phyloP scores from a whole-genome alignment of 306 rosid species.

The Aeschynomene evenia region DNA sequence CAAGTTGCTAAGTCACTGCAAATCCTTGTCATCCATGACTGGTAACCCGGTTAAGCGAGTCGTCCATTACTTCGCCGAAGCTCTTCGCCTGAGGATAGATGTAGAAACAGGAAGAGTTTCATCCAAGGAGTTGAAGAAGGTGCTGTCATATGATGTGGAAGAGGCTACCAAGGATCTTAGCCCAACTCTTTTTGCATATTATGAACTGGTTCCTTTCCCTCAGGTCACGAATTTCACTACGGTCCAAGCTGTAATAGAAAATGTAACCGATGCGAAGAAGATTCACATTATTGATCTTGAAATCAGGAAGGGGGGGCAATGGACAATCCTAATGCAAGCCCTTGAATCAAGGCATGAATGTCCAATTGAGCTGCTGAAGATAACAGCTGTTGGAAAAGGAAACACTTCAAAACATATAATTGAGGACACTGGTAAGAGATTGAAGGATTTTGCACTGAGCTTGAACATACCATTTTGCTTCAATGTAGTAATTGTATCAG shows the following conservation, averaged over 20 bases:
- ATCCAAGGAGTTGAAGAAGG: background rate
- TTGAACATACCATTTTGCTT: conserved; percentile 51
- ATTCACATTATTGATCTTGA: conserved; percentile 44
- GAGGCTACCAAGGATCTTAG: conserved; percentile 25
- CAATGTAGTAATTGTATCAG: conserved; percentile 45
- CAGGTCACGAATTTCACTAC: conserved; percentile 24
- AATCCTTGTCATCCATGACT: conserved; percentile 30
- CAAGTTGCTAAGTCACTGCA: conserved; percentile 44
- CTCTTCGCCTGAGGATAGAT: conserved; percentile 54
- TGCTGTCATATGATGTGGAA: conserved; percentile 33
- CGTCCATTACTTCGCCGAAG: conserved; percentile 53
- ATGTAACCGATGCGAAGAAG: conserved; percentile 33
- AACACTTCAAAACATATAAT: background rate
- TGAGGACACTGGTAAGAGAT: conserved; percentile 37
- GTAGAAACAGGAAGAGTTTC: conserved; percentile 51
- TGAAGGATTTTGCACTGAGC: conserved; percentile 35
- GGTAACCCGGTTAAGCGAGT: conserved; percentile 55
- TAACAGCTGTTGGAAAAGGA: conserved; percentile 39
- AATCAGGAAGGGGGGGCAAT: conserved; percentile 35
- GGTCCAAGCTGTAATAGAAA: conserved; percentile 42
- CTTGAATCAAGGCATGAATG: conserved; percentile 29
- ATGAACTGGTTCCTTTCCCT: conserved; percentile 34
- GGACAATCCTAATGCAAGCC: conserved; percentile 39
- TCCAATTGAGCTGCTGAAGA: conserved; percentile 39
- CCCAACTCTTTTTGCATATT: conserved; percentile 29